Evolutionary conservation across 257 asterid genomes (phyloP), one percentile per base, ranked within the genome.

Genomic region (Anisodus acutangulus): DNA sequence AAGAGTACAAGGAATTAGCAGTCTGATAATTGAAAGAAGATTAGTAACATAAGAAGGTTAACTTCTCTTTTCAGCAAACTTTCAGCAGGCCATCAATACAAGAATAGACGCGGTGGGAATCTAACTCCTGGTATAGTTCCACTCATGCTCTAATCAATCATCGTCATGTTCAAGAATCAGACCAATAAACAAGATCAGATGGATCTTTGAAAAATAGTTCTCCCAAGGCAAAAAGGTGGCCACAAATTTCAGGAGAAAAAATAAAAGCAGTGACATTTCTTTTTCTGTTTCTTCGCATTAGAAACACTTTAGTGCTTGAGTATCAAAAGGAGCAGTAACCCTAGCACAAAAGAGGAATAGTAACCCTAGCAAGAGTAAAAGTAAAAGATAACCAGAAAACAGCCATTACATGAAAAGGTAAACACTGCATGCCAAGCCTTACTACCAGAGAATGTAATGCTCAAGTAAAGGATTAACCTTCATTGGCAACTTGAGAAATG

Each of bases 131-230:
- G 80, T 47, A 72, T 72, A 3, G 11, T 70, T 19, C 41, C 80
- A 19, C 16, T 47, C 10, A 7, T 19, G 80, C 19, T 72, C 80
- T 72, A 47, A 72, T 72, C 80, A 72, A 72, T 19, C 59, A n/a
- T 72, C 59, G 47, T 72, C 59, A 45, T 43, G 79, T 47, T 45
- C 41, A 72, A n/a, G 39, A 72, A 72, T 72, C 80, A 72, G 16
- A 72, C 57, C 1, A 9, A 45, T 39, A 72, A 71, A 45, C 31
- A 43, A 71, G 80, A 45, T 19, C 41, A 47, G 9, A 10, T 72
- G 60, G n/a, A 72, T 19, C 80, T 72, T 72, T 43, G 59, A 5
- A 45, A 72, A 72, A 2, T 41, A 47, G 80, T 72, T 72, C n/a
- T 0, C 79, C 17, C 2, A 49, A 2, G 41, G 11, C 80, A 72